A percentile compares a stretch with the other conserved stretches of the same genome.
Evolutionary conservation across 192 early-diverging fungal genomes (phyloP).

Genomic region (Coemansia nantahalensis): DNA sequence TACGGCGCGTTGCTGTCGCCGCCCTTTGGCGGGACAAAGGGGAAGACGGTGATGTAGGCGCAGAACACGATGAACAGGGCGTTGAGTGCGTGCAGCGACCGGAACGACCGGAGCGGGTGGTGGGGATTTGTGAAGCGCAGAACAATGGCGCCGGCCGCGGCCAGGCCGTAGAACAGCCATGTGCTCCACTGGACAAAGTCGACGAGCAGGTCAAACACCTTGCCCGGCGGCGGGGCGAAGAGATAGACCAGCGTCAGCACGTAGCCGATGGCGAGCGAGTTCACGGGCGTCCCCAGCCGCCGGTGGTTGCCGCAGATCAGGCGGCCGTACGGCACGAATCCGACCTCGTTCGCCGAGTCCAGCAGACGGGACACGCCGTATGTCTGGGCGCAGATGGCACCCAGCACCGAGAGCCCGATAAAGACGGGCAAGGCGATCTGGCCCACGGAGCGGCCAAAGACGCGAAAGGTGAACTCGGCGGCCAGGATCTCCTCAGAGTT

Average conservation of each 20-base stretch:
- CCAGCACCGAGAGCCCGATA: slow-evolving; percentile 55
- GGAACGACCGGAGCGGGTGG: slow-evolving; percentile 53
- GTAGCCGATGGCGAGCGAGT: slow-evolving; percentile 44
- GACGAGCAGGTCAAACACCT: slow-evolving; percentile 62
- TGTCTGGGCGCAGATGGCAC: slow-evolving; percentile 53
- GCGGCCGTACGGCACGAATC: slow-evolving; percentile 54
- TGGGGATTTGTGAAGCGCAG: slow-evolving; percentile 45
- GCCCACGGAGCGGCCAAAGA: slow-evolving; percentile 56
- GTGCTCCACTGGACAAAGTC: slow-evolving; percentile 61
- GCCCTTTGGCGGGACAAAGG: slow-evolving; percentile 54
- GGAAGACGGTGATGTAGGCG: slow-evolving; percentile 54
- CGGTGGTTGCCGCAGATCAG: slow-evolving; percentile 45
- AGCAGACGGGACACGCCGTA: slow-evolving; percentile 57
- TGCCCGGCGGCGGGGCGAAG: slow-evolving; percentile 57
- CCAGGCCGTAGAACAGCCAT: slow-evolving; percentile 60
- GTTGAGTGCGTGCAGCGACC: slow-evolving; percentile 48
- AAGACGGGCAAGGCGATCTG: slow-evolving; percentile 54
- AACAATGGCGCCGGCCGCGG: slow-evolving; percentile 56
- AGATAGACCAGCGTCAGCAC: slow-evolving; percentile 53
- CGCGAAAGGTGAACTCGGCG: slow-evolving; percentile 56
- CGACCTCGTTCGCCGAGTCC: slow-evolving; percentile 53
- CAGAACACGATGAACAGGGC: slow-evolving; percentile 55
- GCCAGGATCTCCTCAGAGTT: slow-evolving; percentile 64
- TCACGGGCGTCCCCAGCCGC: slow-evolving; percentile 48
- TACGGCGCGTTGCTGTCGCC: slow-evolving; percentile 17